Evolutionary conservation across 495 filamentous ascomycete species (phyloP), one percentile per base, ranked within the genome.

Genomic region (Penicillium silybi): DNA sequence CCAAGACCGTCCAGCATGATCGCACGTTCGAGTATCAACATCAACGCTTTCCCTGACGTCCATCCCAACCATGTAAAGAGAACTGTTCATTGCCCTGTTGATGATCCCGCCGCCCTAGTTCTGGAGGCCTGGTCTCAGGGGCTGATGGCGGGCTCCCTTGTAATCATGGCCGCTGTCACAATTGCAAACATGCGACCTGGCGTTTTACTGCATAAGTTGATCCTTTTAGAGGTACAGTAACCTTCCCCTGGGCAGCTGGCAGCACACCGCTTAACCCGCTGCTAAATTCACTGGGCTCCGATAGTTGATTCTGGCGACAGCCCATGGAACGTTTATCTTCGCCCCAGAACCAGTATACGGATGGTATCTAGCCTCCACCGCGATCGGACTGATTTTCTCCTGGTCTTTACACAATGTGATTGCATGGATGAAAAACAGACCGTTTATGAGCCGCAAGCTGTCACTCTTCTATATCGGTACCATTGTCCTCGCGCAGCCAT

Each of bases 331-430:
- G 8, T 70, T 68, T 44, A 60, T 59, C 25, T 69, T 70, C 38
- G 46, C 42, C 22, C 43, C 61, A 17, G 39, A 35, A 6, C 58
- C 60, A 2, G 53, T 40, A 27, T 70, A 70, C 43, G 58, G 63
- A 18, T 70, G 58, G 57, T 68, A 68, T 46, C 55, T 70, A 4
- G 68, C 67, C 0, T 45, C 53, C 15, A 65, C 63, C 7, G 66
- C 67, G 8, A 58, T 65, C 25, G 54, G 63, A 6, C 54, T 70
- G 34, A 61, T 63, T 37, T 54, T 53, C 13, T 70, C 67, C 2
- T 68, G 56, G 55, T 57, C 48, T 44, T 44, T 67, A 6, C 67
- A 70, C 56, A 70, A 70, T 52, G 58, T 68, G 20, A 63, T 70
- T 18, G 57, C 67, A 11, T 70, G 66, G 66, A 52, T 70, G 35